Base-by-base conservation (phyloP, 2,329 filamentous ascomycete species). In the Calonectria pauciramosa region DNA sequence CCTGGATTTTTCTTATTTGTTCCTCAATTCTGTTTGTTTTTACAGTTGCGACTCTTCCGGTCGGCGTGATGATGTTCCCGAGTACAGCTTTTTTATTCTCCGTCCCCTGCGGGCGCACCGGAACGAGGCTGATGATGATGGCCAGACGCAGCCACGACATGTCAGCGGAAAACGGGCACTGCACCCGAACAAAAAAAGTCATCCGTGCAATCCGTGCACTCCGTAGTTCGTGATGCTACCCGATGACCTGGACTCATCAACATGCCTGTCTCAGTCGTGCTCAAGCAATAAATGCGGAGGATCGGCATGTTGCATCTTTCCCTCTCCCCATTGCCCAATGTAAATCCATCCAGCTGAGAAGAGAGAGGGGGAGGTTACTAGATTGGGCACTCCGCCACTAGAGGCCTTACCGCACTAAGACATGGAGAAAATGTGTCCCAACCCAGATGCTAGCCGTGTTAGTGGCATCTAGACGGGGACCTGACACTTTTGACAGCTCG, bases 241-340 rank as follows among this genome's bases (percentile, higher is more conserved):
- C 26, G 60, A 32, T 65, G 60, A 65, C 60, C 60, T 44, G 41
- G 16, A 44, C 60, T 65, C 56, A 63, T 63, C 56, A 63, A 63
- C 36, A 41, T 63, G 56, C 56, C 56, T 63, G 56, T 63, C 56
- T 63, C 36, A 63, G 36, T 41, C 56, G 56, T 63, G 56, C 56
- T 63, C 36, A 10, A 60, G 34, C 32, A 60, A 23, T 16, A 41
- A 63, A 41, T 63, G 56, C 23, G 56, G 56, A 63, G 56, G 34
- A 41, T 63, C 56, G 56, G 34, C 56, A 30, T 18, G 11, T 11
- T 63, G 56, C 36, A 63, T 63, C 36, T 47, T 23, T n/a, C 13
- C 11, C 34, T 23, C 13, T 11, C 11, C n/a, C 44, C 44, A 47
- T 47, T 23, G 44, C 44, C 44, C 51, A 32, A 54, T 28, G 51